Percentiles rank a stretch among this genome's conserved stretches.
phyloP scores from a whole-genome alignment of 768 basidiomycete genomes.

The Termitomyces sp. region DNA sequence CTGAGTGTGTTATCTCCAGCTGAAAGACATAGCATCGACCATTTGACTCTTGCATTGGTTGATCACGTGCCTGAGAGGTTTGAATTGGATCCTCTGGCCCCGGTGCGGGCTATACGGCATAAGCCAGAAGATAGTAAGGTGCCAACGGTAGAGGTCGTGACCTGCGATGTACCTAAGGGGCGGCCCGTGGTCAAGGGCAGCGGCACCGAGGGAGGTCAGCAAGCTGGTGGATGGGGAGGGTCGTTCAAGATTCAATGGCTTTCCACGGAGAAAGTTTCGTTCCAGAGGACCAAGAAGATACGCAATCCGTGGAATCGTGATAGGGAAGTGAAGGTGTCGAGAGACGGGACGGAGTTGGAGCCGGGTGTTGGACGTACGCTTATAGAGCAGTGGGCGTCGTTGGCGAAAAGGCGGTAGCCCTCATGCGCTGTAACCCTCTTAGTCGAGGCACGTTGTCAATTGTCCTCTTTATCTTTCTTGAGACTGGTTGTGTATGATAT shows the following conservation, averaged over 20 bases:
- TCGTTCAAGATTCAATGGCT: slow-evolving; percentile 85
- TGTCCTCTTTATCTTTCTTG: too few species aligned
- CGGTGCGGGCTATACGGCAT: slow-evolving; percentile 28
- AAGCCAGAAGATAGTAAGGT: slow-evolving; percentile 3
- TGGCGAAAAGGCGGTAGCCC: slow-evolving; percentile 18
- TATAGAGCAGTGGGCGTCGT: slow-evolving; percentile 62
- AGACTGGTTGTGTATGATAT: too few species aligned
- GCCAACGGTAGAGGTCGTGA: slow-evolving; percentile 7
- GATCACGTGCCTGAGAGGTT: slow-evolving; percentile 17
- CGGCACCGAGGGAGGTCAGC: background rate
- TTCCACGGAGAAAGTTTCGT: slow-evolving; percentile 64
- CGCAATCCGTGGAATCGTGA: slow-evolving; percentile 94
- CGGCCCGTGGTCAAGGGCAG: slow-evolving; percentile 12
- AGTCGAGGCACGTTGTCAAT: too few species aligned
- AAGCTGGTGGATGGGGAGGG: slow-evolving; percentile 80
- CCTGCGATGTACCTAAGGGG: background rate
- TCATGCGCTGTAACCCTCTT: background rate
- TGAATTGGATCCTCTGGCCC: slow-evolving; percentile 36
- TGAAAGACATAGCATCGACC: slow-evolving; percentile 28
- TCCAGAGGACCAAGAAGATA: slow-evolving; percentile 69
- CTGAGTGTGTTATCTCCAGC: slow-evolving; percentile 19
- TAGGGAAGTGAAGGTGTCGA: slow-evolving; percentile 72
- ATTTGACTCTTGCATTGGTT: background rate
- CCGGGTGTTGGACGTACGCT: slow-evolving; percentile 65
- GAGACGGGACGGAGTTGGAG: slow-evolving; percentile 92